Base-by-base conservation (phyloP, 129 eudicot genomes). In the Chrysanthemum seticuspe region DNA sequence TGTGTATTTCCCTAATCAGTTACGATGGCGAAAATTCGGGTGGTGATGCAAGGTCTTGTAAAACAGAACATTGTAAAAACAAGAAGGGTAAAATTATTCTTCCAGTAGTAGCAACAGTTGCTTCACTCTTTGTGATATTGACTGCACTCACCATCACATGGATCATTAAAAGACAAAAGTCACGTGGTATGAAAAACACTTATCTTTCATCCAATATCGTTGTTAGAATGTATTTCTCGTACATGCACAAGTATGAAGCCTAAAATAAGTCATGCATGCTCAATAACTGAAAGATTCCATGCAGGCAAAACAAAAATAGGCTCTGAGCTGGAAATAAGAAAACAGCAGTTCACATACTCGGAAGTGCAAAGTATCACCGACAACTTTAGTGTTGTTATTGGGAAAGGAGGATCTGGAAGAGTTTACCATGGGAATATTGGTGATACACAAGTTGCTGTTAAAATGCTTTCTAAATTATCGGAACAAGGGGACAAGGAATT, bases 41-140 rank as follows among this genome's bases (percentile, higher is more conserved):
- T 21, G 70, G 13, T 53, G 53, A 13, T 63, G 34, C 59, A 18
- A 60, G 70, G 19, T 66, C 62, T 13, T 85, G 82, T 75, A 14
- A 5, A 1, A n/a, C 40, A 1, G 72, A 19, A 13, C 40, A 73
- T 1, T 74, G 83, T 25, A 80, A 44, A 56, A 62, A 27, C 23
- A 76, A 74, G 18, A 71, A 76, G 80, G 57, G 63, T 23, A 61
- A 57, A 53, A 5, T 45, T 10, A 54, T 45, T 2, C 27, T 72
- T 62, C 72, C 67, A 1, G 62, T 83, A 49, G 45, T 71, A 29
- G 69, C 71, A 61, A n/a, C 71, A n/a, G 68, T 73, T 71, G 73
- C 49, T 55, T 49, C 65, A 18, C 5, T 79, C 44, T 48, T 69
- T 5, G 10, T 74, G 53, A 13, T 74, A 45, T 48, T 83, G 62